Base-by-base conservation (phyloP, 257 asterid genomes). In the Ajuga chamaepitys region DNA sequence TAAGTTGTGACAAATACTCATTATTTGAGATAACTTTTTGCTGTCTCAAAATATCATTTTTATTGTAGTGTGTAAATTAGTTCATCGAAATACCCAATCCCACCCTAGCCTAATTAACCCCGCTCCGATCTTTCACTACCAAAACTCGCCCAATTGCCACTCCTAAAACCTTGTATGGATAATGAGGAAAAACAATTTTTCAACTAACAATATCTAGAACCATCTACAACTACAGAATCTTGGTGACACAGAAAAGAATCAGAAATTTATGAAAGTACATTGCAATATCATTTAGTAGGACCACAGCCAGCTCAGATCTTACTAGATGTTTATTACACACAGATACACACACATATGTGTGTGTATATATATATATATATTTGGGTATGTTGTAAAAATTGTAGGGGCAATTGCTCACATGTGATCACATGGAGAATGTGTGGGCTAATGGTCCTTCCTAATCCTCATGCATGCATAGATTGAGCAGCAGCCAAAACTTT, bases 381-480 rank as follows among this genome's bases (percentile, higher is more conserved):
- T 5, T 16, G 40, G 45, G n/a, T 12, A 37, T 17, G 14, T 63
- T n/a, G 25, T 50, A 59, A 58, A 38, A 66, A 9, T 28, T 11
- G 58, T 24, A 46, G 41, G 47, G 16, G 71, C 18, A 41, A 40
- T 45, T 35, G 11, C 50, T 74, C 86, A 81, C 83, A 75, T 81
- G 86, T 72, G 2, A 75, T 81, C 86, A 81, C 86, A 75, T 81
- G 86, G 81, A 79, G 74, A 68, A 59, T 72, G 75, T 61, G 60
- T 75, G 79, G 81, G 60, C 1, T 57, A 63, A 77, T 75, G 83
- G 81, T 74, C 83, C 86, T 62, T 66, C 64, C 75, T 54, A 57
- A 76, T 67, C 56, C 58, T 58, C 52, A 16, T 35, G 58, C 14
- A 38, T 44, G 18, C 37, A 62, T 22, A 34, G 74, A 55, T 54